Evolutionary conservation across 352 stramenopile species (phyloP), one percentile per base, ranked within the genome.

Genomic region (Pythium guiyangense): DNA sequence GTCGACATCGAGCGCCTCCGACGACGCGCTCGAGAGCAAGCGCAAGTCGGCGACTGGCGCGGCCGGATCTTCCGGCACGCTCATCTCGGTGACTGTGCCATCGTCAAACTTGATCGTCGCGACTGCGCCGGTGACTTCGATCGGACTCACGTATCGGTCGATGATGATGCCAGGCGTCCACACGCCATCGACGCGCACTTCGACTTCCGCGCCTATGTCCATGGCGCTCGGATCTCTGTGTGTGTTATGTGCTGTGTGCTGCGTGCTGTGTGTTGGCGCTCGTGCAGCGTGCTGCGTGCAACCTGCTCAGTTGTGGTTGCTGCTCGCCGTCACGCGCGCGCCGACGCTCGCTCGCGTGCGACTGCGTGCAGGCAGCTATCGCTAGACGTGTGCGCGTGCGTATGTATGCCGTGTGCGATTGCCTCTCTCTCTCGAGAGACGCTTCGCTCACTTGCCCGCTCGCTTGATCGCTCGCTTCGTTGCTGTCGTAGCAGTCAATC

Each of bases 31-130:
- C 15, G 29, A 43, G 18, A 74, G 26, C 17, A 83, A 27, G 0
- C 74, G 71, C 46, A 84, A 66, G 52, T 73, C 60, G 0, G 60
- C 45, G 3, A 56, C 54, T 20, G 68, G 37, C 49, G 60, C 22
- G 14, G 54, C 57, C 31, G 70, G 59, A 59, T 90, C 74, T 14
- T 62, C 67, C 0, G 75, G 63, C 1, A 87, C 79, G 20, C 40
- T 67, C 18, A 79, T 52, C 50, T 90, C 72, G 1, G 52, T 64
- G 9, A 86, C 44, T 14, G 67, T 74, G 44, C 78, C 79, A 60
- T 87, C 76, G 50, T 86, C 72, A 34, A 88, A 80, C 62, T 88
- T 82, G 64, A 90, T 67, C 45, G 78, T 79, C 25, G 76, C 59
- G 9, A 90, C 69, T 11, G 78, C 72, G 39, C 75, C 76, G 0